Conservation (phyloP, 495 filamentous ascomycete genomes). For the Penicillium atrosanguineum region DNA sequence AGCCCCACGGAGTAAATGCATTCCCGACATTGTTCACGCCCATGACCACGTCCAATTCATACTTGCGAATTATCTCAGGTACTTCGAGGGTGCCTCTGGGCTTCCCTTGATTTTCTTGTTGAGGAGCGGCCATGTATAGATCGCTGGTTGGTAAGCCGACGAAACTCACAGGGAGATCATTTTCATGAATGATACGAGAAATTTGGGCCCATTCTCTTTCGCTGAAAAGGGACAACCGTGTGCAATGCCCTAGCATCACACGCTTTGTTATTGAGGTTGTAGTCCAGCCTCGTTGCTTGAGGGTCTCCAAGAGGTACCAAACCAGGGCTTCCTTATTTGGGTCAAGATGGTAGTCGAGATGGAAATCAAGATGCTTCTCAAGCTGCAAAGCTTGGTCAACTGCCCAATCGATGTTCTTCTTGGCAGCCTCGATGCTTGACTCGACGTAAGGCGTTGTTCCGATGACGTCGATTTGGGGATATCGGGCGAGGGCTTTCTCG, state of each 20-base stretch:
- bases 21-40: constrained; percentile 79
- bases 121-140: constrained; percentile 65
- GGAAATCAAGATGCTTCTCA: constrained; percentile 65
- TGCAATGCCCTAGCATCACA: constrained; percentile 69
- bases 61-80: constrained; percentile 58
- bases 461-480: constrained; percentile 52
- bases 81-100: constrained; percentile 62
- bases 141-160: constrained; percentile 74
- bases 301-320: constrained; percentile 49
- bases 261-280: constrained; percentile 33
- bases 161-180: constrained; percentile 61
- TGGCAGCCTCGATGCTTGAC: constrained; percentile 40
- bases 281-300: constrained; percentile 50
- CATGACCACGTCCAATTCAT: constrained; percentile 58
- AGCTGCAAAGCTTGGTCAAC: constrained; percentile 45
- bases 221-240: constrained; percentile 58
- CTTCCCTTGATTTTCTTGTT: constrained; percentile 26
- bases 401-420: constrained; percentile 64
- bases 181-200: constrained; percentile 35
- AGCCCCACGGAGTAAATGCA: constrained; percentile 72
- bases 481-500: constrained; percentile 39
- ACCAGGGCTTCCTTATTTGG: constrained; percentile 43
- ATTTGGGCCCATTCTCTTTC: constrained; percentile 50
- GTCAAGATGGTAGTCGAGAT: constrained; percentile 70
- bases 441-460: constrained; percentile 76